Percentiles rank a stretch among this genome's conserved stretches.
These are phyloP conservation scores for Colletotrichum abscissum DNA, from an alignment of 2,329 filamentous ascomycete species.

Conservation along the genomic window DNA sequence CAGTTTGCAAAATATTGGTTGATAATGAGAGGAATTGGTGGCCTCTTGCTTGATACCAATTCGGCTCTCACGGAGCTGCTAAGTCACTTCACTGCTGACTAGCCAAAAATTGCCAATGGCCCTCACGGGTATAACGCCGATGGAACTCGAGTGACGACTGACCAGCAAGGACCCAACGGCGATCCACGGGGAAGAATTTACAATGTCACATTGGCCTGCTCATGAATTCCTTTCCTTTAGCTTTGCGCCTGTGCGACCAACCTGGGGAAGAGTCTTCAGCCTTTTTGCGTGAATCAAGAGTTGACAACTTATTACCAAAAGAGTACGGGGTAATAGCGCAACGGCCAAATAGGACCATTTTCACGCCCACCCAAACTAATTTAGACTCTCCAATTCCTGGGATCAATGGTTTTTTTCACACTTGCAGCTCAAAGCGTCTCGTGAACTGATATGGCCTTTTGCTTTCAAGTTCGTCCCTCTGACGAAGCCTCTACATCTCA, in stretches of 20 bases:
- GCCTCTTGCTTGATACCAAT: background rate
- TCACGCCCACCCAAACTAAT: background rate
- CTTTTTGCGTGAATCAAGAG: conserved; percentile 11
- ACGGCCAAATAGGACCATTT: background rate
- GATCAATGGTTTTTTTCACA: background rate
- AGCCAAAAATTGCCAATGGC: background rate
- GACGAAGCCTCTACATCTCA: background rate
- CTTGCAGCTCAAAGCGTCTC: background rate
- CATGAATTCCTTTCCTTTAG: background rate
- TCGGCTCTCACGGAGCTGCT: background rate
- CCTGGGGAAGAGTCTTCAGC: background rate
- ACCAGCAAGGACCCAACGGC: conserved; percentile 7
- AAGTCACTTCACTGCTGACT: background rate
- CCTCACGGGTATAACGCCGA: background rate
- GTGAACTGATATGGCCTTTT: background rate
- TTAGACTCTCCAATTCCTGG: conserved; percentile 6
- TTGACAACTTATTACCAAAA: background rate
- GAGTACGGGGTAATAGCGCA: background rate
- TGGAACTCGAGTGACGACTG: conserved; percentile 32
- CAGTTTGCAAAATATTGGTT: background rate
- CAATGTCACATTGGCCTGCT: background rate
- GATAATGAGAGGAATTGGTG: background rate
- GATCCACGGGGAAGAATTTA: background rate
- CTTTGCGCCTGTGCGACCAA: background rate
- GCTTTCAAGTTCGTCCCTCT: background rate